Percentiles rank a stretch among this genome's conserved stretches.
These are phyloP conservation scores for Taphrina pruni DNA, from an alignment of 1,139 yeast species.

Conservation along the genomic window DNA sequence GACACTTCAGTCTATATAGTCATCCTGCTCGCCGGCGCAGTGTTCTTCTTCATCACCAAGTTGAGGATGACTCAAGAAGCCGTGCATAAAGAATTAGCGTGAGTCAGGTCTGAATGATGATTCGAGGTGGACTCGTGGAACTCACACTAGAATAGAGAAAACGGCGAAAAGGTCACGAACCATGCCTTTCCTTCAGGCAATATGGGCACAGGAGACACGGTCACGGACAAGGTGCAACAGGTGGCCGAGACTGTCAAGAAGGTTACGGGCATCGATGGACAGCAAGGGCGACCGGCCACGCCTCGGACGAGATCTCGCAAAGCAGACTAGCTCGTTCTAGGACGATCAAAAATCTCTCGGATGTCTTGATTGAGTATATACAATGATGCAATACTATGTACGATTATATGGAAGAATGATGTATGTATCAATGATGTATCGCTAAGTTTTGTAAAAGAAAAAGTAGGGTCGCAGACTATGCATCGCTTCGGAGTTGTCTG, in stretches of 20 bases:
- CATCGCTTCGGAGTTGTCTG: no score
- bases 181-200: constrained; percentile 36
- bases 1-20: constrained; percentile 14
- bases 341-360: no score
- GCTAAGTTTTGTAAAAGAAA: no score
- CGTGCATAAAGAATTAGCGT: constrained; percentile 31
- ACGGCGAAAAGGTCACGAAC: constrained; percentile 27
- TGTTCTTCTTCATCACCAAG: constrained; percentile 27
- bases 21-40: constrained; percentile 32
- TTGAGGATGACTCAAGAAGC: constrained; percentile 30
- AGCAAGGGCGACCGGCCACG: constrained; percentile 3
- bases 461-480: no score
- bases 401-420: background rate
- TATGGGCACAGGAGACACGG: constrained; percentile 26
- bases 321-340: constrained; percentile 2
- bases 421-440: no score
- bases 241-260: background rate
- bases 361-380: background rate
- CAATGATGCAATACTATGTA: constrained; percentile 11
- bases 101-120: background rate
- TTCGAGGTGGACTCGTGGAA: no score
- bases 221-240: background rate
- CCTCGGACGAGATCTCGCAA: constrained; percentile 28
- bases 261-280: background rate
- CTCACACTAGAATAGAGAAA: background rate